Percentiles rank a stretch among this genome's conserved stretches.
Evolutionary conservation across 2,329 filamentous ascomycete genomes (phyloP).

Genomic region (Colletotrichum ledebouriae): DNA sequence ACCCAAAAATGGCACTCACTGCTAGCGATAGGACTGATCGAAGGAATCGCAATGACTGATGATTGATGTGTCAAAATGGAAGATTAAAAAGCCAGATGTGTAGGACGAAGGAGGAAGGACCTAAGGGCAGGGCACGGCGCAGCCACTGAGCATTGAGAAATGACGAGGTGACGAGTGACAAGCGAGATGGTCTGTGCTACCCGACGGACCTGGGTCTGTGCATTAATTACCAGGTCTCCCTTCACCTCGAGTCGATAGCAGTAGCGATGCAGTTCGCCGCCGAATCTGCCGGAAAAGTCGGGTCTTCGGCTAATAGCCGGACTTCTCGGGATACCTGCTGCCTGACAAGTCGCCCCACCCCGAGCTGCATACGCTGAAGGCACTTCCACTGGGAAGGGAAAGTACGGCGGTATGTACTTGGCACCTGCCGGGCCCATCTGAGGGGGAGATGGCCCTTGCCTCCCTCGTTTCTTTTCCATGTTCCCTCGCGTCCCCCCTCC

Average conservation of each 20-base stretch:
- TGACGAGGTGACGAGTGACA: conserved; percentile 41
- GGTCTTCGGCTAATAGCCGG: conserved; percentile 18
- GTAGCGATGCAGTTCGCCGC: not conserved
- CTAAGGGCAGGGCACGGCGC: conserved; percentile 25
- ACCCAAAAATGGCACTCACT: not conserved
- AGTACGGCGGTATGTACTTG: not conserved
- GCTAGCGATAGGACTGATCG: not conserved
- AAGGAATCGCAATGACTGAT: conserved; percentile 2
- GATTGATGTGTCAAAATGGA: not conserved
- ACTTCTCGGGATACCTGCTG: not conserved
- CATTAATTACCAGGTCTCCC: not conserved
- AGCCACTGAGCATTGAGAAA: conserved; percentile 32
- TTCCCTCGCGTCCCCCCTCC: conserved; percentile 31
- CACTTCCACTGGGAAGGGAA: not conserved
- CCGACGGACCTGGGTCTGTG: conserved; percentile 7
- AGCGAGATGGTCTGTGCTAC: conserved; percentile 16
- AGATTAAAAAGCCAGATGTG: not conserved
- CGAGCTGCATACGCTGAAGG: not conserved
- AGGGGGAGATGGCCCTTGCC: conserved; percentile 16
- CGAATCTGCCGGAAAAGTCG: not conserved
- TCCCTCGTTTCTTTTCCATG: conserved; percentile 43
- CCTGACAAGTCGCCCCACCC: not conserved
- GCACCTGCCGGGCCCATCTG: not conserved
- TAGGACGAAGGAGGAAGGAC: not conserved
- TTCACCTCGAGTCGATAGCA: conserved; percentile 12